Percentiles rank a stretch among this genome's conserved stretches.
These are phyloP conservation scores for Xylaria castorea DNA, from an alignment of 495 filamentous ascomycete species.

Conservation along the genomic window DNA sequence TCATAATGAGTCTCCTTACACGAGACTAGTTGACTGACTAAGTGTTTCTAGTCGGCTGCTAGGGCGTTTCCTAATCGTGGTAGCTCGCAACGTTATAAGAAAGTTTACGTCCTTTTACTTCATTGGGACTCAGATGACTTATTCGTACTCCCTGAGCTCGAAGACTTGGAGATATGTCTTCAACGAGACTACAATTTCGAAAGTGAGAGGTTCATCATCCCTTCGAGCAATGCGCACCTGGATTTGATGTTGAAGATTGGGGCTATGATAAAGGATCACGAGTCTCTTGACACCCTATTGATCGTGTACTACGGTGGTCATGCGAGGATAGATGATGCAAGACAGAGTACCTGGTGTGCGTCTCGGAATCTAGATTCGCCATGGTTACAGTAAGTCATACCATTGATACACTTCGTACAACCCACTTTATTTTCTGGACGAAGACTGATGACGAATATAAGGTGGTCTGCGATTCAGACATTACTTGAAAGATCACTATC, in stretches of 20 bases:
- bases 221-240: constrained; percentile 57
- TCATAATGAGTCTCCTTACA: neutral
- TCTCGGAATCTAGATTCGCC: constrained; percentile 50
- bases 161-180: constrained; percentile 58
- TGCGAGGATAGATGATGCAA: constrained; percentile 56
- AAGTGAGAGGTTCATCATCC: constrained; percentile 58
- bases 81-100: constrained; percentile 54
- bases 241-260: constrained; percentile 57
- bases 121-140: constrained; percentile 64
- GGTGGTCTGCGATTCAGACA: constrained; percentile 62
- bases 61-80: constrained; percentile 57
- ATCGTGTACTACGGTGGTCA: constrained; percentile 63
- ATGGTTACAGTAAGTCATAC: constrained; percentile 47
- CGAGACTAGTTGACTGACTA: neutral
- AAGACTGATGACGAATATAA: constrained; percentile 7
- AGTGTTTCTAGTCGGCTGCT: constrained; percentile 49
- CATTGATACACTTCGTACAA: neutral
- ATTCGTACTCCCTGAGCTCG: constrained; percentile 58
- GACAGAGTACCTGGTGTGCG: constrained; percentile 62
- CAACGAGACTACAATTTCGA: constrained; percentile 54
- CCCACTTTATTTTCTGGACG: neutral
- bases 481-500: constrained; percentile 59
- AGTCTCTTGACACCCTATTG: constrained; percentile 56
- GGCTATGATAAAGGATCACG: constrained; percentile 57
- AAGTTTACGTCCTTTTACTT: constrained; percentile 59